Conservation (phyloP, 768 basidiomycete genomes). For the Mycena filopes region DNA sequence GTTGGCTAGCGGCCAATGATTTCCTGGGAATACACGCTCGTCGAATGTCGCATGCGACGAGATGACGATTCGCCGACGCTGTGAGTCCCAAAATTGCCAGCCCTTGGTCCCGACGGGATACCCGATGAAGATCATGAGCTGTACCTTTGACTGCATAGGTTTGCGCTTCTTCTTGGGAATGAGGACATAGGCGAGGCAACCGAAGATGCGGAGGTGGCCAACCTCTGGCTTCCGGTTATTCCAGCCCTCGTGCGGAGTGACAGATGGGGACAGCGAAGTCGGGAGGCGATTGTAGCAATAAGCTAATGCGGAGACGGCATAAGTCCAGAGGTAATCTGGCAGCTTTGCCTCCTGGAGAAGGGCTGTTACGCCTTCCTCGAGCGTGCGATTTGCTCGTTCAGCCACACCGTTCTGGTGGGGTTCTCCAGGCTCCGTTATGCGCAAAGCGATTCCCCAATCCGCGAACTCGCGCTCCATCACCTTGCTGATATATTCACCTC, state of each 20-base stretch:
- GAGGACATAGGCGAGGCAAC: conserved; percentile 41
- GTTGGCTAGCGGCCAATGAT: too few species aligned
- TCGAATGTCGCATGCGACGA: conserved; percentile 39
- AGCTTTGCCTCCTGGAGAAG: too few species aligned
- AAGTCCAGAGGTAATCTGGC: too few species aligned
- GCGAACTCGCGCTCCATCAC: too few species aligned
- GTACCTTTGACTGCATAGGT: conserved; percentile 27
- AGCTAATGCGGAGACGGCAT: too few species aligned
- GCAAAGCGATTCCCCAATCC: too few species aligned
- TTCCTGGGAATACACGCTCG: conserved; percentile 39
- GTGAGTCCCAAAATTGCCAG: conserved; percentile 39
- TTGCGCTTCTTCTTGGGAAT: conserved; percentile 39
- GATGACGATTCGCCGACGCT: conserved; percentile 19
- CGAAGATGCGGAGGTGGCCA: conserved; percentile 21
- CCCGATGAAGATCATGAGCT: conserved; percentile 38
- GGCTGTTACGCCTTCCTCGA: too few species aligned
- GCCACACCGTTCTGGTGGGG: too few species aligned
- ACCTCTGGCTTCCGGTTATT: conserved; percentile 36
- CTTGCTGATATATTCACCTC: too few species aligned
- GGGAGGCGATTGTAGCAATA: conserved; percentile 36
- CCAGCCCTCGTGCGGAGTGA: conserved; percentile 40
- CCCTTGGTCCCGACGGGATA: conserved; percentile 34
- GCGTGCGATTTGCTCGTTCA: too few species aligned
- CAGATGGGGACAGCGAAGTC: conserved; percentile 29
- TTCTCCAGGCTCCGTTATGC: too few species aligned